These are phyloP conservation scores for Knufia petricola DNA, from an alignment of 2,329 filamentous ascomycete species.

Conservation along the genomic window DNA sequence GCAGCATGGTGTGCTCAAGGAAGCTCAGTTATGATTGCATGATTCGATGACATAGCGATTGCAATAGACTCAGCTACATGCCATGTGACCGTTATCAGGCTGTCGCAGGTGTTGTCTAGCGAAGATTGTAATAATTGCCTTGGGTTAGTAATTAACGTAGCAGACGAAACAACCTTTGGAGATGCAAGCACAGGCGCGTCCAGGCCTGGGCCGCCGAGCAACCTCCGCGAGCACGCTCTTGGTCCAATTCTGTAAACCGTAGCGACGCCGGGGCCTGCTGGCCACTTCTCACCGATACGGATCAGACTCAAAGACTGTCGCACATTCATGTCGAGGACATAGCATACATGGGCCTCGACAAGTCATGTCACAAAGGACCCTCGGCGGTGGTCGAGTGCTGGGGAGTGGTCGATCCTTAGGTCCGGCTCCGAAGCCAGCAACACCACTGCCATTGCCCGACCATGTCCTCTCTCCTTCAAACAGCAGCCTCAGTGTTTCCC, in stretches of 20 bases:
- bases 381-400: conserved; percentile 85
- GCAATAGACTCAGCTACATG: background rate
- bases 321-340: background rate
- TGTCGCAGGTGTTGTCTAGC: too few relatives aligned
- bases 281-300: background rate
- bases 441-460: conserved; percentile 31
- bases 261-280: background rate
- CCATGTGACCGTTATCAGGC: too few relatives aligned
- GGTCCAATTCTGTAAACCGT: background rate
- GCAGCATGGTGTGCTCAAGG: background rate
- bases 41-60: conserved; percentile 1
- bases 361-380: conserved; percentile 71
- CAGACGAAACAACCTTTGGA: too few relatives aligned
- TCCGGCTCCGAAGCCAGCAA: conserved; percentile 43
- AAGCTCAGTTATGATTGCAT: background rate
- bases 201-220: too few relatives aligned
- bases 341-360: conserved; percentile 15
- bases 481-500: conserved; percentile 68
- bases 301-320: background rate
- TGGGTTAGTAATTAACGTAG: too few relatives aligned
- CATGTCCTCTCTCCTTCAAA: conserved; percentile 51
- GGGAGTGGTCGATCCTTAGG: conserved; percentile 77
- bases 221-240: background rate
- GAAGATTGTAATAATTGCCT: too few relatives aligned
- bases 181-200: too few relatives aligned